Evolutionary conservation across 1,284 basidiomycete genomes (phyloP).

Genomic region (Macrocystidia cucumis): DNA sequence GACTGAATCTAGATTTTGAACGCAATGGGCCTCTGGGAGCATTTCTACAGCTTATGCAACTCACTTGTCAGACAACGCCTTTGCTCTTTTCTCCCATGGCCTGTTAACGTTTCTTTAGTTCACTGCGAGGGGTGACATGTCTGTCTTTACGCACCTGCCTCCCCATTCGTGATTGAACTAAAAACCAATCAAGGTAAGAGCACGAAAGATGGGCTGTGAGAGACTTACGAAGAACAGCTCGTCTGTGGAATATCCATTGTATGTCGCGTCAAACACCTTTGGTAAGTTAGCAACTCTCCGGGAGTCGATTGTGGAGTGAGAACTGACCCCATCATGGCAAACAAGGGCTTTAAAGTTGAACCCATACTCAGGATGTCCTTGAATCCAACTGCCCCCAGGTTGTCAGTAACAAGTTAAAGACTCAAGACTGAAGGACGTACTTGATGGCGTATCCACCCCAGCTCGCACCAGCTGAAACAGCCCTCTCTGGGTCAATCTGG

Average conservation of each 20-base stretch:
- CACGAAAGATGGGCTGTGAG: conserved; percentile 2
- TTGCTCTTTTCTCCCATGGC: conserved; percentile 64
- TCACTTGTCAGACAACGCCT: conserved; percentile 49
- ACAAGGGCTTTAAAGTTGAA: conserved; percentile 87
- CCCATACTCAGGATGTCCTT: conserved; percentile 81
- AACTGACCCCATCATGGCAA: conserved; percentile 77
- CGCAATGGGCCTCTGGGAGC: not conserved
- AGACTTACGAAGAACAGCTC: conserved; percentile 77
- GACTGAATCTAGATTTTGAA: conserved; percentile 47
- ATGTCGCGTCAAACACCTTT: conserved; percentile 67
- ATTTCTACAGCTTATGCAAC: conserved; percentile 11
- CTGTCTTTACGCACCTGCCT: conserved; percentile 37
- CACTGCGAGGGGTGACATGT: not conserved
- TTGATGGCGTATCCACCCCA: conserved; percentile 84
- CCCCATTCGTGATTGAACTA: conserved; percentile 84
- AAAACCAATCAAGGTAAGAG: conserved; percentile 2
- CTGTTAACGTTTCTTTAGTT: too few species aligned
- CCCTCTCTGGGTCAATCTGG: conserved; percentile 74
- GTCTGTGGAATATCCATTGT: conserved; percentile 77
- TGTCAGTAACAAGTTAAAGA: conserved; percentile 1
- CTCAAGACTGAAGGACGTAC: conserved; percentile 29
- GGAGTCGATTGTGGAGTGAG: conserved; percentile 12
- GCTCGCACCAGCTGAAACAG: conserved; percentile 76
- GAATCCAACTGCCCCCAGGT: conserved; percentile 69
- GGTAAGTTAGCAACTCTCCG: too few species aligned